Evolutionary conservation across 2,329 filamentous ascomycete species (phyloP).

Genomic region (Sporothrix variecibatus): DNA sequence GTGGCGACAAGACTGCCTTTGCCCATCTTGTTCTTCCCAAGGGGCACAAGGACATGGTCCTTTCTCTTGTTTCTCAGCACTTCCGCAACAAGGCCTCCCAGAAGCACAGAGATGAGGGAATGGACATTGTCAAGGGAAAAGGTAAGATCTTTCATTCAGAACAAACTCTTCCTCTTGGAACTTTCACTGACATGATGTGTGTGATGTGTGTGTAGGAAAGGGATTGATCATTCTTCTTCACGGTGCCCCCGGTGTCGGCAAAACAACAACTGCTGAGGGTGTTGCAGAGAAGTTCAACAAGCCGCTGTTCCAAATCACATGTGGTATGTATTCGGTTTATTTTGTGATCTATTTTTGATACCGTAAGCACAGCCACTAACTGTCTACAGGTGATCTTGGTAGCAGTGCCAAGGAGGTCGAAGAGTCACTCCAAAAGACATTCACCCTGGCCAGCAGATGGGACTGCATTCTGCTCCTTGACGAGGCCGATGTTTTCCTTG

Average conservation of each 20-base stretch:
- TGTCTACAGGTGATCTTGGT: background rate
- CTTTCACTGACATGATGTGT: background rate
- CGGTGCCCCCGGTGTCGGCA: background rate
- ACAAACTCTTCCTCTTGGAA: background rate
- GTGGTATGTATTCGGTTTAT: background rate
- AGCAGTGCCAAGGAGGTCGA: background rate
- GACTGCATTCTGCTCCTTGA: slow-evolving; percentile 37
- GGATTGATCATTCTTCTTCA: slow-evolving; percentile 6
- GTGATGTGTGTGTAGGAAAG: background rate
- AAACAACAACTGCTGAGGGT: slow-evolving; percentile 4
- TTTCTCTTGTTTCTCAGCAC: slow-evolving; percentile 29
- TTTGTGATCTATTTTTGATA: background rate
- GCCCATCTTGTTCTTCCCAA: background rate
- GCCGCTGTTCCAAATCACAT: slow-evolving; percentile 2
- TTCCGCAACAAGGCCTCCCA: slow-evolving; percentile 32
- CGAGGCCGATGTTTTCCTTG: slow-evolving; percentile 28
- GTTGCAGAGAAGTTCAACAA: background rate
- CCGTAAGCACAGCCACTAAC: background rate
- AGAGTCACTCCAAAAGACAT: slow-evolving; percentile 29
- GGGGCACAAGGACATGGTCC: slow-evolving; percentile 17
- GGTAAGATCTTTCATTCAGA: background rate
- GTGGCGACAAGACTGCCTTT: background rate
- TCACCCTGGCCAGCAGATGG: slow-evolving; percentile 35
- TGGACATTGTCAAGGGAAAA: slow-evolving; percentile 9
- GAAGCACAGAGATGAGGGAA: slow-evolving; percentile 31